A percentile compares a stretch with the other conserved stretches of the same genome.
Conservation (phyloP, 2,329 filamentous ascomycete genomes). For the Camillea tinctor region DNA sequence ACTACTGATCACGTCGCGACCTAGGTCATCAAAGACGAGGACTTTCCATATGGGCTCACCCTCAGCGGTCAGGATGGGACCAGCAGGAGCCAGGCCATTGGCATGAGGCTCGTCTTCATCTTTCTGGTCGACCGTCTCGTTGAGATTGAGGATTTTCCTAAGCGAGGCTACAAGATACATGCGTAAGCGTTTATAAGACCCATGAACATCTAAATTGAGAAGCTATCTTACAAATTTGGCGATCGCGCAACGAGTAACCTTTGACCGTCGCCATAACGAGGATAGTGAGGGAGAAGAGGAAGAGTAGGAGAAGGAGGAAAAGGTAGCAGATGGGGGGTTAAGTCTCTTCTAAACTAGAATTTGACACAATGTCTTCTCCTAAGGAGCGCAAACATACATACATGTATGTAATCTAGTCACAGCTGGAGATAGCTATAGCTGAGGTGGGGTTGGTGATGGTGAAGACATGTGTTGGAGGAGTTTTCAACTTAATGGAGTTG, state of each 20-base stretch:
- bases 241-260: slow-evolving; percentile 31
- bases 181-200: neutral
- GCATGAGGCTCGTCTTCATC: slow-evolving; percentile 62
- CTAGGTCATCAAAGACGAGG: slow-evolving; percentile 87
- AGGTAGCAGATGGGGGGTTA: neutral
- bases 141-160: slow-evolving; percentile 93
- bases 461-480: neutral
- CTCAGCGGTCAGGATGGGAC: slow-evolving; percentile 80
- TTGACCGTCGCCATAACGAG: slow-evolving; percentile 27
- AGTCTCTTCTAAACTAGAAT: too few relatives aligned
- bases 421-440: neutral
- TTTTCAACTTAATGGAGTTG: too few relatives aligned
- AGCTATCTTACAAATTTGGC: slow-evolving; percentile 30
- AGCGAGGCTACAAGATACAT: slow-evolving; percentile 63
- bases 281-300: too few relatives aligned
- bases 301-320: too few relatives aligned
- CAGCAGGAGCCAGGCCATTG: slow-evolving; percentile 66
- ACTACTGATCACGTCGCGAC: slow-evolving; percentile 94
- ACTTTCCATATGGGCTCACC: slow-evolving; percentile 98
- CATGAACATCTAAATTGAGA: neutral
- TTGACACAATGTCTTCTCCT: neutral
- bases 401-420: neutral
- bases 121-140: slow-evolving; percentile 65
- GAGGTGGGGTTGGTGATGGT: neutral
- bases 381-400: neutral